Base-by-base conservation (phyloP, 129 eudicot species). In the Artemisia argyi region DNA sequence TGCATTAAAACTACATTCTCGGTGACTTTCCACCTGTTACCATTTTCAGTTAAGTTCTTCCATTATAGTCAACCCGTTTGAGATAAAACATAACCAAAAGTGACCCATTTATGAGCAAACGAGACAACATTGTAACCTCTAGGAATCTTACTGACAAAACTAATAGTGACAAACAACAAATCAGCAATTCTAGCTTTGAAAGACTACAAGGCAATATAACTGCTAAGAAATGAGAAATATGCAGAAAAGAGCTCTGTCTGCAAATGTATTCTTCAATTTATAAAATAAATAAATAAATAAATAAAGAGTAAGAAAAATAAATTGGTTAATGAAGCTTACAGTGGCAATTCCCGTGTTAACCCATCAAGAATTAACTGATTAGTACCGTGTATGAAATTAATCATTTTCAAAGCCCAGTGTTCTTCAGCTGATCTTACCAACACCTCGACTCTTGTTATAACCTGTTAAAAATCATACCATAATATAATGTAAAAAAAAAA, bases 321-420 rank as follows among this genome's bases (percentile, higher is more conserved):
- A 64, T n/a, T 22, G 71, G 32, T 47, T 63, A 65, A n/a, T 22
- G 46, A 53, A 62, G 80, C 97, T 86, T 79, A 91, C 97, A 91
- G 16, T 13, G 97, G 96, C 72, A 91, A 49, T 79, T 91, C 97
- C 19, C 97, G 96, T 53, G 97, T 88, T 72, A 91, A 83, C 77
- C 97, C 96, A 2, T 88, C 91, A 35, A 86, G 72, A 71, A 78
- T 20, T 62, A 91, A 81, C 53, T 91, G 97, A 67, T 84, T 86
- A 63, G 78, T 83, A 69, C 97, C 88, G 26, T 81, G 65, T 58
- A 91, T 91, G 49, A 91, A 91, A 76, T 88, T 88, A 48, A 86
- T 74, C 75, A 91, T 50, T 73, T 91, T 91, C 55, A 91, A 65
- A 13, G 97, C 97, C 97, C 97, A 91, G 58, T 47, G 80, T 73